Evolutionary conservation across 2,329 filamentous ascomycete genomes (phyloP).

Genomic region (Penicillium sclerotiorum): DNA sequence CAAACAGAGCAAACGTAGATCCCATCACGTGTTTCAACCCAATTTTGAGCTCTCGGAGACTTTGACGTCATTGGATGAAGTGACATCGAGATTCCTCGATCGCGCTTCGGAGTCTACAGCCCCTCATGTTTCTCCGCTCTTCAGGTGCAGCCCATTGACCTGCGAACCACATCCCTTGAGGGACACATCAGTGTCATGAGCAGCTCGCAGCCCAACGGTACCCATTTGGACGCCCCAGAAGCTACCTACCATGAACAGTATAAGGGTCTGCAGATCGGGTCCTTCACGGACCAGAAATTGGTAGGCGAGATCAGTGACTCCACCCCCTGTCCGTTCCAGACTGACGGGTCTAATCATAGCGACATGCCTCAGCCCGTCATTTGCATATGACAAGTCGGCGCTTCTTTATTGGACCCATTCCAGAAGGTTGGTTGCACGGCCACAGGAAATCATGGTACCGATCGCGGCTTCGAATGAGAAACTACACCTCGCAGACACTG

Average conservation of each 20-base stretch:
- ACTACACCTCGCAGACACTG: constrained; percentile 51
- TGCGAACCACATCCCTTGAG: constrained; percentile 2
- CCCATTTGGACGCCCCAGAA: constrained; percentile 20
- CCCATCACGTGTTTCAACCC: not conserved
- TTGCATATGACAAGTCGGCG: constrained; percentile 63
- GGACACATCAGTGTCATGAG: constrained; percentile 30
- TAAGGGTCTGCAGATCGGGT: constrained; percentile 49
- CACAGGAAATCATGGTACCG: constrained; percentile 67
- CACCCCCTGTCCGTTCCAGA: not conserved
- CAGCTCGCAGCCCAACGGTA: constrained; percentile 24
- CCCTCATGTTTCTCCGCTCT: constrained; percentile 3
- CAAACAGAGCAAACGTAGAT: not conserved
- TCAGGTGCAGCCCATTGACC: constrained; percentile 4
- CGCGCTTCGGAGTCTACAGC: not conserved
- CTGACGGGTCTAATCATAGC: constrained; percentile 36
- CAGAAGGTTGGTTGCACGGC: constrained; percentile 65
- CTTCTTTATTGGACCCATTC: constrained; percentile 67
- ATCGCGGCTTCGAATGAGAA: constrained; percentile 43
- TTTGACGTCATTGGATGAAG: constrained; percentile 35
- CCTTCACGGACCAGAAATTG: constrained; percentile 58
- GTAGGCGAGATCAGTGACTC: constrained; percentile 35
- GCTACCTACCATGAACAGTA: constrained; percentile 26
- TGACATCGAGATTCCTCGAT: constrained; percentile 22
- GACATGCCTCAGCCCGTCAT: constrained; percentile 64
- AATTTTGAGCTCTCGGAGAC: constrained; percentile 16